phyloP scores from a whole-genome alignment of 305 asterid genomes.

The Rubia occidens region DNA sequence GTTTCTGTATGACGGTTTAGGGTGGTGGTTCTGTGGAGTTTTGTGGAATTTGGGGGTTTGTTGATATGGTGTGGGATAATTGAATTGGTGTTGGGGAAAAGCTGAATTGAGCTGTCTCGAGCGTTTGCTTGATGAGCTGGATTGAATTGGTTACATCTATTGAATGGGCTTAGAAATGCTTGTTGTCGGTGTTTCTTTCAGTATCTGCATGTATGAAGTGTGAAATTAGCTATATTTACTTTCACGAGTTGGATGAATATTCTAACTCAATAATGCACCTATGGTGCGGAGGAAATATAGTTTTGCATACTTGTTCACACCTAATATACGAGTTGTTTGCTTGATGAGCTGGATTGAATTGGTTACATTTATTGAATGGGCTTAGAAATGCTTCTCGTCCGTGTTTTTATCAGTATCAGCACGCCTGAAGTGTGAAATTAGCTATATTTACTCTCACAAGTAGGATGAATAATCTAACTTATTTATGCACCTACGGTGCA shows the following conservation, averaged over 20 bases:
- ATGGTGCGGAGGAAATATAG: neutral
- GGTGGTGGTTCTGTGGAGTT: neutral
- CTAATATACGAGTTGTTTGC: too few relatives aligned
- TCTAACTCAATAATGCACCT: too few relatives aligned
- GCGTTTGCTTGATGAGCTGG: neutral
- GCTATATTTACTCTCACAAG: neutral
- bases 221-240: slow-evolving; percentile 1
- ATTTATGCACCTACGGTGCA: too few relatives aligned
- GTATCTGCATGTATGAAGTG: neutral
- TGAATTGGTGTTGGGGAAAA: neutral
- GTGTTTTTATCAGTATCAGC: neutral
- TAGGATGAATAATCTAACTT: neutral
- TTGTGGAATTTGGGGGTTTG: neutral
- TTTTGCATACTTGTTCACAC: too few relatives aligned
- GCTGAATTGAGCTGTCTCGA: neutral
- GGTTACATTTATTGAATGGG: neutral
- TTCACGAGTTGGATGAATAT: neutral
- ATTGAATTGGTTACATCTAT: neutral
- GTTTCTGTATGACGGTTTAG: neutral
- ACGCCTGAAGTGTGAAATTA: neutral
- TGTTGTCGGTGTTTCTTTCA: neutral
- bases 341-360: neutral
- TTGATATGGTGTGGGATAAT: neutral
- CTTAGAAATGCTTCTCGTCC: neutral
- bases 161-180: neutral